Conservation (phyloP, 192 early-diverging fungal genomes). For the Linnemannia exigua region DNA sequence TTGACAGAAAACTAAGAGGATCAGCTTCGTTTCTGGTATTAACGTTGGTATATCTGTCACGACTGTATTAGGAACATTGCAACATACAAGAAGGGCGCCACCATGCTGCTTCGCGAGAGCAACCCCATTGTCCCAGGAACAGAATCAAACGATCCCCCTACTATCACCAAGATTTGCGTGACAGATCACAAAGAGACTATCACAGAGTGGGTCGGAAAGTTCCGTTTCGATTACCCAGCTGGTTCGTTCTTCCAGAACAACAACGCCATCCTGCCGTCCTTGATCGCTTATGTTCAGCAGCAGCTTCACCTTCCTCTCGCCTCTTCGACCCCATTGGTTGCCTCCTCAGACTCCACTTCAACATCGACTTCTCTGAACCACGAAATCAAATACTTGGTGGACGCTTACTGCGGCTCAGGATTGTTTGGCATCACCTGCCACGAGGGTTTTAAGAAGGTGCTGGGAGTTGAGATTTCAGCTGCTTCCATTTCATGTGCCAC, state of each 20-base stretch:
- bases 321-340: conserved; percentile 7
- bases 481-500: conserved; percentile 74
- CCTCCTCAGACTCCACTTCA: neutral
- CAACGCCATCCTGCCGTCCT: conserved; percentile 72
- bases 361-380: conserved; percentile 24
- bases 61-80: conserved; percentile 58
- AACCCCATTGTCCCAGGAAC: conserved; percentile 56
- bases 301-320: conserved; percentile 62
- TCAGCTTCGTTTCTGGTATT: neutral
- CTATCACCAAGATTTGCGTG: conserved; percentile 64
- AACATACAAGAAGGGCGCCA: conserved; percentile 69
- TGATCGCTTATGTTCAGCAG: conserved; percentile 73
- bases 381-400: conserved; percentile 67
- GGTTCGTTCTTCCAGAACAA: conserved; percentile 82
- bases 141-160: conserved; percentile 30
- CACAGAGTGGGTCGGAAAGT: conserved; percentile 67
- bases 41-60: neutral
- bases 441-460: conserved; percentile 69
- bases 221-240: conserved; percentile 73
- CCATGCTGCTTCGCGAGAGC: conserved; percentile 70
- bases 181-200: conserved; percentile 68
- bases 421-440: conserved; percentile 77
- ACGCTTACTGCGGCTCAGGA: conserved; percentile 83
- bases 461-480: conserved; percentile 77
- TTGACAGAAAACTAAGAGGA: neutral